Evolutionary conservation across 2,329 filamentous ascomycete genomes (phyloP).

Genomic region (Xylariaceae sp.): DNA sequence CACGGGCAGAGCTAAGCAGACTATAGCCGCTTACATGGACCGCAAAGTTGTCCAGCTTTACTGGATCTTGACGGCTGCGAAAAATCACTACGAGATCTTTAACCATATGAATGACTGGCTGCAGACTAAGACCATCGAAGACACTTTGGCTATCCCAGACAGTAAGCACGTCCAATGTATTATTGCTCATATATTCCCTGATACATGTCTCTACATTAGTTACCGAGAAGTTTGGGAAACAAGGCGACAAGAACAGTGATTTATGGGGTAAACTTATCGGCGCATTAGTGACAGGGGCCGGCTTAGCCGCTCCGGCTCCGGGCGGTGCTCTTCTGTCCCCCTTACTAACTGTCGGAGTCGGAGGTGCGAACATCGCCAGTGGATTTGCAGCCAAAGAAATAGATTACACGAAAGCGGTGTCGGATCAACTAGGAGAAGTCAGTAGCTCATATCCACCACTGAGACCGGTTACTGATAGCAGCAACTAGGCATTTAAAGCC

Average conservation of each 20-base stretch:
- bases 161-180: not conserved
- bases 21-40: not conserved
- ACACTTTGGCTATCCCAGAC: constrained; percentile 1
- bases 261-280: not conserved
- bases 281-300: not conserved
- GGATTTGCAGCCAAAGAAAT: not conserved
- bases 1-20: not conserved
- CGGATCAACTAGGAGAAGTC: not conserved
- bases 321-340: not conserved
- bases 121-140: not conserved
- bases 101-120: not conserved
- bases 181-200: not conserved
- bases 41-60: not conserved
- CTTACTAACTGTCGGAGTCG: not conserved
- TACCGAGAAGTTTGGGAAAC: not conserved
- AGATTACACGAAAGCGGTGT: not conserved
- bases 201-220: not conserved
- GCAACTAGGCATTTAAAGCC: not conserved
- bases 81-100: not conserved
- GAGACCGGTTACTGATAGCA: no score
- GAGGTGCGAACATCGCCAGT: not conserved
- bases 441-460: no score
- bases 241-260: not conserved
- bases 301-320: not conserved
- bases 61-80: constrained; percentile 1